These are phyloP conservation scores for Rhizophagus prolifer DNA, from an alignment of 192 early-diverging fungal genomes.

Conservation along the genomic window DNA sequence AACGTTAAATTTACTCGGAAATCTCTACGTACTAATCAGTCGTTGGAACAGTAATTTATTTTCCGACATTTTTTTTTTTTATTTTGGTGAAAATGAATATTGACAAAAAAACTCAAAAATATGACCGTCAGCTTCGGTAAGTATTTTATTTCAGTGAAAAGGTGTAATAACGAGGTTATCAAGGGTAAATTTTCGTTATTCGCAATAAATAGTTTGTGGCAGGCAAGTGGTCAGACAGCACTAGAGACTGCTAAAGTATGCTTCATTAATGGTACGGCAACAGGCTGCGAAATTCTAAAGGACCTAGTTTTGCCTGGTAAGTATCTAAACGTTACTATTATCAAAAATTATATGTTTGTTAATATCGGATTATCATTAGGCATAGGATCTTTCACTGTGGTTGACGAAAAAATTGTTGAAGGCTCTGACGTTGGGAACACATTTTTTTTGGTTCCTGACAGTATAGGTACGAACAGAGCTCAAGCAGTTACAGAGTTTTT, in stretches of 20 bases:
- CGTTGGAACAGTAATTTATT: no score
- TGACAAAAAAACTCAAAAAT: conserved; percentile 74
- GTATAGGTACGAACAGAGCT: conserved; percentile 67
- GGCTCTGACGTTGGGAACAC: conserved; percentile 78
- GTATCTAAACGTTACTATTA: background rate
- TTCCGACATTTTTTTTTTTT: background rate
- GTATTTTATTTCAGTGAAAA: background rate
- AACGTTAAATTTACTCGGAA: no score
- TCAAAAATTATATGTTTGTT: background rate
- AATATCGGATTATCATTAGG: conserved; percentile 49
- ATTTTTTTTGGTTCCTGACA: conserved; percentile 82
- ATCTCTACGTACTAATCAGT: no score
- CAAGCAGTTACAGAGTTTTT: conserved; percentile 63
- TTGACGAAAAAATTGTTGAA: conserved; percentile 70
- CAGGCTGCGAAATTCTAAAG: conserved; percentile 90
- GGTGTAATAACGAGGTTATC: background rate
- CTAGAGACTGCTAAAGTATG: conserved; percentile 84
- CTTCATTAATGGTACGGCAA: conserved; percentile 79
- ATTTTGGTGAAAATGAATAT: conserved; percentile 9
- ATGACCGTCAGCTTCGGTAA: conserved; percentile 86
- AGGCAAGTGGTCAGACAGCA: conserved; percentile 82
- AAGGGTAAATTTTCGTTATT: conserved; percentile 23
- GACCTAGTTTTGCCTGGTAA: conserved; percentile 94
- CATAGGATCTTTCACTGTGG: conserved; percentile 83
- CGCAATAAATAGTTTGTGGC: conserved; percentile 79